Conservation (phyloP, 2,329 filamentous ascomycete species). For the Fusarium xylarioides region DNA sequence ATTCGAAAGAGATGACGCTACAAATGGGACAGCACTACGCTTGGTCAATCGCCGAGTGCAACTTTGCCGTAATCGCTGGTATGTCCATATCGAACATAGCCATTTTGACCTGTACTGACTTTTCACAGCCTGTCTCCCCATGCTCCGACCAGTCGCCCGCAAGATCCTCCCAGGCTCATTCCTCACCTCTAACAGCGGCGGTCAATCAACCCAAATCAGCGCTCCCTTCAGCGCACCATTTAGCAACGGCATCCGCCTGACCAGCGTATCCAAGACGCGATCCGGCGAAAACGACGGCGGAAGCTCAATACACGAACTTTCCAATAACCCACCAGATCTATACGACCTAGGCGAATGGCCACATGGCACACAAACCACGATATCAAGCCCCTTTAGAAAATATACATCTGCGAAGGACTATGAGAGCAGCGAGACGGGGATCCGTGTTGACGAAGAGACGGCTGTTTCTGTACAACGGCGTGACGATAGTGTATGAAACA, state of each 20-base stretch:
- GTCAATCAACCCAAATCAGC: slow-evolving; percentile 15
- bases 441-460: slow-evolving; percentile 23
- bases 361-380: slow-evolving; percentile 17
- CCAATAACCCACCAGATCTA: slow-evolving; percentile 11
- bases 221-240: slow-evolving; percentile 14
- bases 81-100: background rate
- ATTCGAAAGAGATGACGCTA: slow-evolving; percentile 37
- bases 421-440: slow-evolving; percentile 13
- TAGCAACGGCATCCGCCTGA: slow-evolving; percentile 29
- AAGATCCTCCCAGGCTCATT: slow-evolving; percentile 33
- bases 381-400: slow-evolving; percentile 30
- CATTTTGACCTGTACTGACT: background rate
- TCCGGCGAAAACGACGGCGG: slow-evolving; percentile 19
- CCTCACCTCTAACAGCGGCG: slow-evolving; percentile 21
- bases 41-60: slow-evolving; percentile 45
- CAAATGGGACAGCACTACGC: slow-evolving; percentile 41
- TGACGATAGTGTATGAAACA: slow-evolving; percentile 24
- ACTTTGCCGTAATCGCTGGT: slow-evolving; percentile 44
- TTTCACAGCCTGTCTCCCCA: slow-evolving; percentile 31
- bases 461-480: slow-evolving; percentile 14
- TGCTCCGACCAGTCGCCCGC: slow-evolving; percentile 35
- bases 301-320: slow-evolving; percentile 29
- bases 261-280: slow-evolving; percentile 17
- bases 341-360: slow-evolving; percentile 25
- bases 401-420: slow-evolving; percentile 28